A percentile compares a stretch with the other conserved stretches of the same genome.
These are phyloP conservation scores for Curvularia lunata DNA, from an alignment of 2,329 filamentous ascomycete genomes.

Conservation along the genomic window DNA sequence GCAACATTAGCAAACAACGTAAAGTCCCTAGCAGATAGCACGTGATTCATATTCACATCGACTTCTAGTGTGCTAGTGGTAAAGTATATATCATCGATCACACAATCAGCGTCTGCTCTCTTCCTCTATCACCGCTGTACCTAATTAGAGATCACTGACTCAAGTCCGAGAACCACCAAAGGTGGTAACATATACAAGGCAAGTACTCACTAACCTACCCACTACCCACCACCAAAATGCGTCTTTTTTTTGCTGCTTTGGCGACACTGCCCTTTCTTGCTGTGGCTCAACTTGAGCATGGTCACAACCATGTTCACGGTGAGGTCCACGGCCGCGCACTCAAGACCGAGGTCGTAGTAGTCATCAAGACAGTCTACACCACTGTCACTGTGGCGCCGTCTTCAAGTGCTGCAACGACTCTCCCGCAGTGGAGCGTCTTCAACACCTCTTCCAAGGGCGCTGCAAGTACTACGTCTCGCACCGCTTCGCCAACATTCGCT, in stretches of 20 bases:
- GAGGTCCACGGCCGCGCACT: slow-evolving; percentile 6
- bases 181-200: neutral
- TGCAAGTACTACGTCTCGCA: neutral
- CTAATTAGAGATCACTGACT: neutral
- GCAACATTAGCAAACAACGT: slow-evolving; percentile 2
- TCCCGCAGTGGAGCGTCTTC: neutral
- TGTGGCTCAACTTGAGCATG: neutral
- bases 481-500: neutral
- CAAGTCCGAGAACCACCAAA: neutral
- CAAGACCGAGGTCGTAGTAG: slow-evolving; percentile 10
- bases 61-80: neutral
- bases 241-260: neutral
- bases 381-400: slow-evolving; percentile 10
- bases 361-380: slow-evolving; percentile 17
- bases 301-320: slow-evolving; percentile 5
- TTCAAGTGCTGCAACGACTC: neutral
- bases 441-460: neutral
- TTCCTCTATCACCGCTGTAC: neutral
- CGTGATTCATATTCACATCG: slow-evolving; percentile 11
- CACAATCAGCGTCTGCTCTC: neutral
- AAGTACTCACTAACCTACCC: too few relatives aligned
- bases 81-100: slow-evolving; percentile 4
- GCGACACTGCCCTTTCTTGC: slow-evolving; percentile 7
- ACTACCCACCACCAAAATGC: slow-evolving; percentile 6
- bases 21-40: neutral